Percentiles rank a stretch among this genome's conserved stretches.
Evolutionary conservation across 768 basidiomycete genomes (phyloP).

Genomic region (Phylloporus rhodoxanthus): DNA sequence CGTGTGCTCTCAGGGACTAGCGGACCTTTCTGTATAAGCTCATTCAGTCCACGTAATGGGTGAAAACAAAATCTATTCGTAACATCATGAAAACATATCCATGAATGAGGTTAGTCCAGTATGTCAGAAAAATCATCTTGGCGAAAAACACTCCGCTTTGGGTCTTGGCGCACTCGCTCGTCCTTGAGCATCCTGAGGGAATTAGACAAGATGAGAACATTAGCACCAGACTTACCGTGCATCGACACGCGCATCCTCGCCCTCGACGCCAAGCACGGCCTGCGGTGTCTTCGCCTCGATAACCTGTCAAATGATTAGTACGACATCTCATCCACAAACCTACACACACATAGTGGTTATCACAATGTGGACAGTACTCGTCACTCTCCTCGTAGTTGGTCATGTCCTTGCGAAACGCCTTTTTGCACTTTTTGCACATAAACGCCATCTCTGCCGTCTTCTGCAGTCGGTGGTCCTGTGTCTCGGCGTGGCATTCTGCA

Average conservation of each 20-base stretch:
- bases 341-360: constrained; percentile 90
- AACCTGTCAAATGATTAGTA: constrained; percentile 46
- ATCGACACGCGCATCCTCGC: constrained; percentile 86
- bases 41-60: too few relatives aligned
- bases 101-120: constrained; percentile 3
- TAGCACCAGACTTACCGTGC: constrained; percentile 51
- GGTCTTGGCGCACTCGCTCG: constrained; percentile 59
- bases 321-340: neutral
- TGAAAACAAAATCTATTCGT: too few relatives aligned
- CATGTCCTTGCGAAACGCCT: constrained; percentile 97
- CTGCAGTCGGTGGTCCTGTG: constrained; percentile 62
- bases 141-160: constrained; percentile 46
- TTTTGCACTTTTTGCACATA: constrained; percentile 86
- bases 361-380: constrained; percentile 97
- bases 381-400: constrained; percentile 87
- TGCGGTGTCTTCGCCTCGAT: constrained; percentile 89
- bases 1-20: too few relatives aligned
- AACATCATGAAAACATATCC: neutral
- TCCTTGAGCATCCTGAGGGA: constrained; percentile 78
- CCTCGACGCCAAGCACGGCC: constrained; percentile 79
- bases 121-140: constrained; percentile 1
- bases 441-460: constrained; percentile 83
- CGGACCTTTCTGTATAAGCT: too few relatives aligned
- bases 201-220: neutral
- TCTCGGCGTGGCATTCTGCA: constrained; percentile 88